Evolutionary conservation across 805 yeast species (phyloP), one percentile per base, ranked within the genome.

Genomic region (Candida mattraensis): DNA sequence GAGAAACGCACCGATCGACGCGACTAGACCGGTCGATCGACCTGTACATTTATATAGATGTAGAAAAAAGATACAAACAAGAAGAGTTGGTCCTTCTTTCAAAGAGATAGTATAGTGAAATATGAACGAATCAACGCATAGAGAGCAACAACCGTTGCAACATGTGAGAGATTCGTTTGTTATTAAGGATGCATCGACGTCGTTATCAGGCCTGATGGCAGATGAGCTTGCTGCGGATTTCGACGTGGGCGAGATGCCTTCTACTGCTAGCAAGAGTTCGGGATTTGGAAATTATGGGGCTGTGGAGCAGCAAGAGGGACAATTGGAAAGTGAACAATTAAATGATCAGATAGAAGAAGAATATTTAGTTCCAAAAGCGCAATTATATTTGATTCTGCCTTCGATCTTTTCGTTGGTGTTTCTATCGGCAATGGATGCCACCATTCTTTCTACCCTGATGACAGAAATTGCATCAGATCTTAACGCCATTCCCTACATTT

Each of bases 381-480:
- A 58, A 30, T 35, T 60, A 8, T 46, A 52, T 18, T 37, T 67
- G 16, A 64, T 72, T 9, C 53, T 72, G 37, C 53, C 60, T 0
- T 69, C 74, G 10, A 55, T 72, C 59, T 72, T 66, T 35, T 46
- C 70, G 15, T 67, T 73, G 27, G 67, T 76, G 0, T 80, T 76
- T 47, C 61, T 83, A 24, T 78, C 85, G 3, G 79, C 89, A 0
- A 54, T 82, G 39, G 91, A 83, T 51, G 68, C 76, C 13, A 82
- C 89, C 0, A 73, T 83, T 17, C 80, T 83, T 12, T 72, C 87
- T 0, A 81, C 88, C 1, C 59, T 81, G 18, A 61, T 81, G 48
- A 67, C 84, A 2, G 72, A 73, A 18, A 81, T 83, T 37, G 85
- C 87, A 1, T 77, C 85, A 1, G 87, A 82, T 47, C 71, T 83